Conservation (phyloP, 108 stramenopile species). For the Pseudonitzschia pungens region DNA sequence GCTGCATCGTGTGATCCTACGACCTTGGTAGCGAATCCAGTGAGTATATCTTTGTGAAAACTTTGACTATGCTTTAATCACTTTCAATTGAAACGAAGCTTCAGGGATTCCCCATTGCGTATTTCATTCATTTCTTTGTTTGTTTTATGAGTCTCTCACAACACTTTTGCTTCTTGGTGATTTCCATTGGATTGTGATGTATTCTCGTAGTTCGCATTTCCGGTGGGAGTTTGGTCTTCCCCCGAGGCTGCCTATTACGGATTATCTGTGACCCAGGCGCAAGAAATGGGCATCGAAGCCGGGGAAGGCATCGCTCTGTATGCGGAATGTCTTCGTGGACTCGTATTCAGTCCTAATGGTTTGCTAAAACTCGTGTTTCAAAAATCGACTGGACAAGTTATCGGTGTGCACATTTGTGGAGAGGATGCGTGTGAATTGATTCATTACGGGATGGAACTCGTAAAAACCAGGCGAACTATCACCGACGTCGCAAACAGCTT, state of each 20-base stretch:
- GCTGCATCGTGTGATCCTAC: constrained; percentile 68
- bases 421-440: constrained; percentile 84
- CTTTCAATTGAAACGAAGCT: no score
- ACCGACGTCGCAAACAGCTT: constrained; percentile 52
- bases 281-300: constrained; percentile 66
- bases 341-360: constrained; percentile 81
- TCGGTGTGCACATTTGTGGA: constrained; percentile 85
- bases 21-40: constrained; percentile 70
- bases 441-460: constrained; percentile 86
- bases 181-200: constrained; percentile 2
- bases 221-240: constrained; percentile 75
- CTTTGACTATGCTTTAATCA: no score
- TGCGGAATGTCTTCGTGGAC: constrained; percentile 77
- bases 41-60: background rate
- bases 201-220: constrained; percentile 61
- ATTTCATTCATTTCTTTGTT: background rate
- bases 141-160: background rate
- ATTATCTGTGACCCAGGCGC: constrained; percentile 57
- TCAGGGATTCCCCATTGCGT: no score
- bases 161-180: background rate
- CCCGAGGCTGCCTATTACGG: constrained; percentile 84
- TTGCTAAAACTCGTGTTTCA: constrained; percentile 80
- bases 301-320: constrained; percentile 80
- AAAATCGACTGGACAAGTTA: constrained; percentile 59
- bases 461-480: constrained; percentile 68